Conservation (phyloP, 441 rosid species). For the Dalechampia spathulata region DNA sequence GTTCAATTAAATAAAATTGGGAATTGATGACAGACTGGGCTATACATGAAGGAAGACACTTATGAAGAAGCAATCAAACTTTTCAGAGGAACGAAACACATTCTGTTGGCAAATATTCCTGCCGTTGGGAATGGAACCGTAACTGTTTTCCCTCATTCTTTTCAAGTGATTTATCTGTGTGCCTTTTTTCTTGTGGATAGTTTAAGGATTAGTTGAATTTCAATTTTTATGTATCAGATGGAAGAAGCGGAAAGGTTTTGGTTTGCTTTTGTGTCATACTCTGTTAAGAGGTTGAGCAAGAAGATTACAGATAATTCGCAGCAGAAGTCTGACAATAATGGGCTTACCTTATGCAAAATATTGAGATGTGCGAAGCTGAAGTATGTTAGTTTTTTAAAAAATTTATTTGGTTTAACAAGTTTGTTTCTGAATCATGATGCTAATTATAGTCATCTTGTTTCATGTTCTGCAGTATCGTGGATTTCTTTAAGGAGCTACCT, state of each 20-base stretch:
- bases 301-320: conserved; percentile 31
- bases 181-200: background rate
- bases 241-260: conserved; percentile 89
- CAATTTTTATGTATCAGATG: conserved; percentile 26
- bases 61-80: conserved; percentile 41
- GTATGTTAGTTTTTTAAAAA: conserved; percentile 34
- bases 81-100: conserved; percentile 63
- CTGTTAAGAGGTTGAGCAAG: conserved; percentile 50
- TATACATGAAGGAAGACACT: conserved; percentile 46
- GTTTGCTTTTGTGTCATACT: conserved; percentile 70
- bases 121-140: conserved; percentile 73
- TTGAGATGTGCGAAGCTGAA: conserved; percentile 62
- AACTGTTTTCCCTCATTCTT: conserved; percentile 11
- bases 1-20: too few relatives aligned
- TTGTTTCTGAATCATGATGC: background rate
- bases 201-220: conserved; percentile 12
- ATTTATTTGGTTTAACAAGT: conserved; percentile 3
- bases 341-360: conserved; percentile 61
- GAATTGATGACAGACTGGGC: conserved; percentile 40
- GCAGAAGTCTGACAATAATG: conserved; percentile 33
- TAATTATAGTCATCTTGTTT: conserved; percentile 4
- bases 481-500: conserved; percentile 82
- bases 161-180: too few relatives aligned
- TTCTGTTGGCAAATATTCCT: conserved; percentile 40
- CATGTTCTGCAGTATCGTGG: conserved; percentile 48